Percentiles rank a stretch among this genome's conserved stretches.
Conservation (phyloP, 768 basidiomycete species). For the Chalciporus pseudorubinellus region DNA sequence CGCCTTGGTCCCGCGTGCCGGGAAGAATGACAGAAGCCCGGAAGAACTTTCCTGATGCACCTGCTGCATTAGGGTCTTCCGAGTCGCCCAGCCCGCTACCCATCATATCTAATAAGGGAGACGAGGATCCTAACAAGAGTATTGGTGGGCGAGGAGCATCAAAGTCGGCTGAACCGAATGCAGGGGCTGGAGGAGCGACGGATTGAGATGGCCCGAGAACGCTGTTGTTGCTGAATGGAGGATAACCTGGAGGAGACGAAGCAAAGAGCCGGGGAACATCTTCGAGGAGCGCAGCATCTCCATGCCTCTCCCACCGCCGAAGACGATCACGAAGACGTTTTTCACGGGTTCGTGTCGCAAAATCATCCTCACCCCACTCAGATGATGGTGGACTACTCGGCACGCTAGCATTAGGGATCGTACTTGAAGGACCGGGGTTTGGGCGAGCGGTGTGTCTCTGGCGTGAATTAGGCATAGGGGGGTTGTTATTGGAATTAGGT, state of each 20-base stretch:
- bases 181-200: constrained; percentile 27
- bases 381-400: constrained; percentile 11
- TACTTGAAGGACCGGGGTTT: constrained; percentile 29
- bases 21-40: constrained; percentile 72
- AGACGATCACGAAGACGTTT: constrained; percentile 68
- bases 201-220: constrained; percentile 9
- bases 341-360: constrained; percentile 66
- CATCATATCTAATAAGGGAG: constrained; percentile 28
- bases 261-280: constrained; percentile 58
- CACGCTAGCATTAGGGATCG: constrained; percentile 25
- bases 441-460: constrained; percentile 19
- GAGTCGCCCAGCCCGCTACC: constrained; percentile 14
- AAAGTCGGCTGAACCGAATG: constrained; percentile 29
- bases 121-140: constrained; percentile 20
- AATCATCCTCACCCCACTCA: constrained; percentile 68
- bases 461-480: not conserved
- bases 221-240: constrained; percentile 1
- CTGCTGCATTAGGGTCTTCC: constrained; percentile 16
- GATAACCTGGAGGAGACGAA: constrained; percentile 18
- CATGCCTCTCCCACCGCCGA: constrained; percentile 68
- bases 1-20: constrained; percentile 45
- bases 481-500: not conserved
- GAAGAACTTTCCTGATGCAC: constrained; percentile 47
- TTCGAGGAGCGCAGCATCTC: constrained; percentile 52
- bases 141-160: constrained; percentile 26